Conservation (phyloP, 495 filamentous ascomycete genomes). For the Jackrogersella minutella region DNA sequence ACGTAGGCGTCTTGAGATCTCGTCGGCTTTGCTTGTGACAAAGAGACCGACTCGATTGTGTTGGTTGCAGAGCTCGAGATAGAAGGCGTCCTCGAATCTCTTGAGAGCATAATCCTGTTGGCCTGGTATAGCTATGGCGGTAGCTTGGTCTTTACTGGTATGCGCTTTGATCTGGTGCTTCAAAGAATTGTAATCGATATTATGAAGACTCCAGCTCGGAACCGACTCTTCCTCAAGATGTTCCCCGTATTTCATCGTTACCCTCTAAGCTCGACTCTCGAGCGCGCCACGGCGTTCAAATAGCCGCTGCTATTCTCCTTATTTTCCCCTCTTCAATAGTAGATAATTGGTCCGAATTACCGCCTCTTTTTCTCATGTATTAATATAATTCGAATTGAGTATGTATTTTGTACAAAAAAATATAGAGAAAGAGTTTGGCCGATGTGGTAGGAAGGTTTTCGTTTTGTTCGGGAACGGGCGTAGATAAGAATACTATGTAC, state of each 20-base stretch:
- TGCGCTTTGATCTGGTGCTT: slow-evolving; percentile 76
- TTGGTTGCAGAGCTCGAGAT: slow-evolving; percentile 66
- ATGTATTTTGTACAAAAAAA: slow-evolving; percentile 14
- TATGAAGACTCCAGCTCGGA: slow-evolving; percentile 64
- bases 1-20: slow-evolving; percentile 69
- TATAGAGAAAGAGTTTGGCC: slow-evolving; percentile 9
- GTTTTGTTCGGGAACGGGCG: background rate
- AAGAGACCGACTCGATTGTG: slow-evolving; percentile 75
- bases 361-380: slow-evolving; percentile 7
- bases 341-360: background rate
- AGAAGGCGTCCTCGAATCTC: slow-evolving; percentile 70
- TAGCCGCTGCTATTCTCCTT: slow-evolving; percentile 13
- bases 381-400: slow-evolving; percentile 10
- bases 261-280: slow-evolving; percentile 17
- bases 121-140: slow-evolving; percentile 72
- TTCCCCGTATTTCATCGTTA: slow-evolving; percentile 73
- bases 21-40: slow-evolving; percentile 73
- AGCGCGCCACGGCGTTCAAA: slow-evolving; percentile 15
- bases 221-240: slow-evolving; percentile 66
- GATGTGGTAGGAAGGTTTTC: background rate
- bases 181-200: slow-evolving; percentile 79
- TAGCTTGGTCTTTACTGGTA: slow-evolving; percentile 67
- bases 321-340: background rate
- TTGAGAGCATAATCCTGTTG: slow-evolving; percentile 59
- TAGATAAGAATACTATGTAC: background rate